A percentile compares a stretch with the other conserved stretches of the same genome.
These are phyloP conservation scores for Piper longum DNA, from an alignment of 164 flowering plant genomes.

Conservation along the genomic window DNA sequence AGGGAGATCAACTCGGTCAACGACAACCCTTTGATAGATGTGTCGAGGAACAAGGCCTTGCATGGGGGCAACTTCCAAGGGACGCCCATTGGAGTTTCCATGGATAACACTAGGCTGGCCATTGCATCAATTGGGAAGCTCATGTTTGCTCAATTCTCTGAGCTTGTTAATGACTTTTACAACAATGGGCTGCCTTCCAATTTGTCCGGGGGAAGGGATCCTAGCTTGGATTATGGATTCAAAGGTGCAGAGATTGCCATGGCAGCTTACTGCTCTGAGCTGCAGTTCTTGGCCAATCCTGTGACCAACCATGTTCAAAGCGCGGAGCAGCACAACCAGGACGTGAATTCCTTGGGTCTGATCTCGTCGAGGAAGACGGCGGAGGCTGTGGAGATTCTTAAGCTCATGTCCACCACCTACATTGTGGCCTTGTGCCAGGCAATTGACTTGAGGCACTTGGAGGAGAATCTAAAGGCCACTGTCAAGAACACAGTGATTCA, in stretches of 20 bases:
- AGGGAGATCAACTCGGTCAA: slow-evolving; percentile 59
- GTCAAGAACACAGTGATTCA: slow-evolving; percentile 46
- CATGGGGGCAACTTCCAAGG: slow-evolving; percentile 70
- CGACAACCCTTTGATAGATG: slow-evolving; percentile 53
- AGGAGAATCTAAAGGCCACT: slow-evolving; percentile 37
- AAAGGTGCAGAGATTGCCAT: slow-evolving; percentile 52
- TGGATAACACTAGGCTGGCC: slow-evolving; percentile 55
- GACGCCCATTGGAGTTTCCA: slow-evolving; percentile 58
- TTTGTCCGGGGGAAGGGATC: slow-evolving; percentile 46
- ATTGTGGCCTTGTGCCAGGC: slow-evolving; percentile 51
- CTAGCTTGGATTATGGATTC: slow-evolving; percentile 60
- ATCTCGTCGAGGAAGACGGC: slow-evolving; percentile 49
- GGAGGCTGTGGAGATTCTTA: slow-evolving; percentile 43
- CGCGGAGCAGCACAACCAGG: slow-evolving; percentile 62
- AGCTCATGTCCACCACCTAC: slow-evolving; percentile 49
- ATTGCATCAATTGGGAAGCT: slow-evolving; percentile 49
- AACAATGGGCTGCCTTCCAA: slow-evolving; percentile 57
- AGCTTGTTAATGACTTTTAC: slow-evolving; percentile 53
- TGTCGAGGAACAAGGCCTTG: slow-evolving; percentile 43
- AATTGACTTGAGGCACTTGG: slow-evolving; percentile 46
- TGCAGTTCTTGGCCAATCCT: slow-evolving; percentile 46
- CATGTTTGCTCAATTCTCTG: slow-evolving; percentile 59
- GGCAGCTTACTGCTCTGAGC: slow-evolving; percentile 55
- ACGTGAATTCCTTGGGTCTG: slow-evolving; percentile 52
- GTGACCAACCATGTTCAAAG: slow-evolving; percentile 61